phyloP scores from a whole-genome alignment of 2,329 filamentous ascomycete genomes.

The Trichoderma lentiforme region DNA sequence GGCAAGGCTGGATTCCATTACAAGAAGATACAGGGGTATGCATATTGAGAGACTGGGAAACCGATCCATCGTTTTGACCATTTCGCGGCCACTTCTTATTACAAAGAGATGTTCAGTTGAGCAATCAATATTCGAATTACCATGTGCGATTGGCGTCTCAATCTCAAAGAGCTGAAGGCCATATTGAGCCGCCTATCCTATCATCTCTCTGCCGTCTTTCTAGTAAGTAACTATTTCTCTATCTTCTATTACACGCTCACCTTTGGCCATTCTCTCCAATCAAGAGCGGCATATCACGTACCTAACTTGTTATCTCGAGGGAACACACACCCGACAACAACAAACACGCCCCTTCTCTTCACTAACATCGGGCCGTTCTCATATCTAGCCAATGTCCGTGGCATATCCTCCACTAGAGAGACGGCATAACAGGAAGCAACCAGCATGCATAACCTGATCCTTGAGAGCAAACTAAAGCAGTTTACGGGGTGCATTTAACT shows the following conservation, averaged over 20 bases:
- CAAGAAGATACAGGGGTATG: neutral
- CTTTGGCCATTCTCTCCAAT: neutral
- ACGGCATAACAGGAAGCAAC: neutral
- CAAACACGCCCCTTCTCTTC: neutral
- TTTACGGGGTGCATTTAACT: neutral
- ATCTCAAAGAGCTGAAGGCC: neutral
- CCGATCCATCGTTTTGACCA: neutral
- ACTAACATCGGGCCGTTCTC: neutral
- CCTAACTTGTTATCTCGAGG: neutral
- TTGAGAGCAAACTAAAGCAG: neutral
- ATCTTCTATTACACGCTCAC: neutral
- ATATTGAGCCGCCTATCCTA: neutral
- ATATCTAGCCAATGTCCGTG: neutral
- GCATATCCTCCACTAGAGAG: neutral
- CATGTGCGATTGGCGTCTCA: neutral
- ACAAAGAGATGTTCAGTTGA: neutral
- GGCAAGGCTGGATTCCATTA: neutral
- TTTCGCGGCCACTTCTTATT: neutral
- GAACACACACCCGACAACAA: neutral
- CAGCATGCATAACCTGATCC: neutral
- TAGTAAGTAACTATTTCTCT: neutral
- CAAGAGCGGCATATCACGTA: neutral
- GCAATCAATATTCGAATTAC: neutral
- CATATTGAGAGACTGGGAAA: neutral
- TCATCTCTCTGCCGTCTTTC: neutral